Evolutionary conservation across 192 early-diverging fungal species (phyloP).

Genomic region (Rhizophagus prolifer): DNA sequence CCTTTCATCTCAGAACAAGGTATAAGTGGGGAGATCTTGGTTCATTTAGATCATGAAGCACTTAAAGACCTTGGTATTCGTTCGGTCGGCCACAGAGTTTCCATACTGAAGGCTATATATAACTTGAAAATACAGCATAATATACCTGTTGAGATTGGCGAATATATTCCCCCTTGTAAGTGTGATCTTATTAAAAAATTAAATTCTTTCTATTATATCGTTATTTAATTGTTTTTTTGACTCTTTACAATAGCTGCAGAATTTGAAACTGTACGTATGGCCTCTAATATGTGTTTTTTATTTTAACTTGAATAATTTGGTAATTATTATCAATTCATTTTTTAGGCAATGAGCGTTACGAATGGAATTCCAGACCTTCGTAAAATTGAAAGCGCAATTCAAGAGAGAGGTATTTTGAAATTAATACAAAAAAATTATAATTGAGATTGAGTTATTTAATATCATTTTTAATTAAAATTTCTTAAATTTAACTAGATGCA

Average conservation of each 20-base stretch:
- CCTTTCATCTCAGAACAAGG: conserved; percentile 64
- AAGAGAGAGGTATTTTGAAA: conserved; percentile 41
- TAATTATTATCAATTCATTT: neutral
- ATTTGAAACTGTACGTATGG: conserved; percentile 54
- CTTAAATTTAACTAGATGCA: conserved; percentile 15
- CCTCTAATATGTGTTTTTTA: neutral
- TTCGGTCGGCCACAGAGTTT: conserved; percentile 83
- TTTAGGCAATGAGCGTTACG: conserved; percentile 42
- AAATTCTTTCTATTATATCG: neutral
- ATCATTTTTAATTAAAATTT: neutral
- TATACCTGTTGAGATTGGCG: conserved; percentile 76
- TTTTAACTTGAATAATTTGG: neutral
- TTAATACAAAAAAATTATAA: neutral
- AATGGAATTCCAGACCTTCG: conserved; percentile 50
- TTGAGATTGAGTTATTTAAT: conserved; percentile 13
- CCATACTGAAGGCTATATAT: conserved; percentile 90
- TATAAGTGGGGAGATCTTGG: conserved; percentile 86
- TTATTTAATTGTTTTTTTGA: neutral
- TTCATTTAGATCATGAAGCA: conserved; percentile 87
- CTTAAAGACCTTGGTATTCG: conserved; percentile 84
- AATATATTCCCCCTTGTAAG: conserved; percentile 82
- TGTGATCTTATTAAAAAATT: neutral
- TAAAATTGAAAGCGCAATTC: conserved; percentile 48
- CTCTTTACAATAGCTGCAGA: conserved; percentile 41
- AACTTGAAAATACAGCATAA: conserved; percentile 76